Conservation (phyloP, 2,329 filamentous ascomycete genomes). For the Sphaerulina populicola region DNA sequence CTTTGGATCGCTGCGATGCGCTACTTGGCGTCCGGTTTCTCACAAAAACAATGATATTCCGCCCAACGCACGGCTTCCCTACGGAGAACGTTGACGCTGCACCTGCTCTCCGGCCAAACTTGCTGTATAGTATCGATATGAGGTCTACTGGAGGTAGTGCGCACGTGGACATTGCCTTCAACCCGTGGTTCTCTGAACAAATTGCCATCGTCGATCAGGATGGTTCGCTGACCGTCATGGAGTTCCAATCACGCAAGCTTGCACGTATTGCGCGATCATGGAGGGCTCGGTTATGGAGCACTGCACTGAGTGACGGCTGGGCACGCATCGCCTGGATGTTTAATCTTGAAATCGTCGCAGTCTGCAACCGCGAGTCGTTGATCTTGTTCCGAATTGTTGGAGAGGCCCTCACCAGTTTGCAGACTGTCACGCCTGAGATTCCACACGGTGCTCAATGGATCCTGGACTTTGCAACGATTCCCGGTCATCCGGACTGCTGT, state of each 20-base stretch:
- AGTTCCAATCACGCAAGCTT: conserved; percentile 37
- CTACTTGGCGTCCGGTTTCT: conserved; percentile 47
- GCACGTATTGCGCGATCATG: conserved; percentile 11
- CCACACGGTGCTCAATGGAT: conserved; percentile 41
- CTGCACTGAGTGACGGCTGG: conserved; percentile 44
- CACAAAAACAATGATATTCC: conserved; percentile 43
- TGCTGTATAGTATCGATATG: conserved; percentile 46
- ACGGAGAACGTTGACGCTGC: conserved; percentile 16
- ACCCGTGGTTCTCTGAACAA: conserved; percentile 52
- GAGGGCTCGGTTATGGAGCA: conserved; percentile 4
- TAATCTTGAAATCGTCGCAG: conserved; percentile 43
- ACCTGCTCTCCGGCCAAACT: conserved; percentile 50
- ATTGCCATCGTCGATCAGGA: conserved; percentile 57
- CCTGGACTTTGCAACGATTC: conserved; percentile 49
- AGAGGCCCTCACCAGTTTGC: conserved; percentile 18
- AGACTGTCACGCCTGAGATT: conserved; percentile 26
- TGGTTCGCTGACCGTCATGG: conserved; percentile 62
- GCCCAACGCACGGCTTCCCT: conserved; percentile 31
- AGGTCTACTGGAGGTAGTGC: conserved; percentile 47
- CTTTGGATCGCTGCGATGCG: conserved; percentile 34
- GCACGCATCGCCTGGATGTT: conserved; percentile 43
- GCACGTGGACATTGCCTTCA: conserved; percentile 59
- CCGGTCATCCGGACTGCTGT: conserved; percentile 42
- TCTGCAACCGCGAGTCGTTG: conserved; percentile 43
- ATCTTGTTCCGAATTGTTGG: conserved; percentile 31